Evolutionary conservation across 1,284 basidiomycete species (phyloP).

Genomic region (Ustilago loliicola): DNA sequence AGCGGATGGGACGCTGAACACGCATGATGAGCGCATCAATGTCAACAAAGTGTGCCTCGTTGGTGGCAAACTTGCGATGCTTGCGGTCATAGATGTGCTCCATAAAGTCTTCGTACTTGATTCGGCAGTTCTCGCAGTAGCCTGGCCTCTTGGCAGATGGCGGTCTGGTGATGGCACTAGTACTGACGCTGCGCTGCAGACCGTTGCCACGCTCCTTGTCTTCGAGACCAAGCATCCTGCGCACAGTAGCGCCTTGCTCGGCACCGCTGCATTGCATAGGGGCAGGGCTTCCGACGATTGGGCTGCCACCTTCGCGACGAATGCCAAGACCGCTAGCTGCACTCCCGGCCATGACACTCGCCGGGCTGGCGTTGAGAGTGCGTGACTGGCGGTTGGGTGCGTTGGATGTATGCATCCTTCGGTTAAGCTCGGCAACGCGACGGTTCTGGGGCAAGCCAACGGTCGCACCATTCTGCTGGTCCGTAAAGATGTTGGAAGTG

Average conservation of each 20-base stretch:
- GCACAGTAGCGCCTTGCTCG: conserved; percentile 52
- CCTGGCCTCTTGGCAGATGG: conserved; percentile 87
- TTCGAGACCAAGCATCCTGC: conserved; percentile 59
- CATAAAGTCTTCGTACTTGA: conserved; percentile 90
- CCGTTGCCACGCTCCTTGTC: conserved; percentile 27
- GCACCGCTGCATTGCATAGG: conserved; percentile 16
- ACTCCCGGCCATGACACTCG: conserved; percentile 49
- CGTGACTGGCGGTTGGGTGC: conserved; percentile 23
- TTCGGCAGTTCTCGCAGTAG: conserved; percentile 96
- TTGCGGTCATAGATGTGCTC: conserved; percentile 84
- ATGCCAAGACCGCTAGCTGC: conserved; percentile 46
- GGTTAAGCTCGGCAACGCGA: conserved; percentile 57
- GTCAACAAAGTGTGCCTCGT: conserved; percentile 83
- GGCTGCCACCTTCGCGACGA: conserved; percentile 40
- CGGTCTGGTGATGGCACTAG: conserved; percentile 36
- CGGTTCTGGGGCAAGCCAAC: conserved; percentile 56
- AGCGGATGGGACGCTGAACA: conserved; percentile 73
- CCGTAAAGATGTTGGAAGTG: conserved; percentile 75
- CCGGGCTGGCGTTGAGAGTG: conserved; percentile 42
- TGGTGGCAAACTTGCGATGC: conserved; percentile 87
- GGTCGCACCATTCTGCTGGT: conserved; percentile 39
- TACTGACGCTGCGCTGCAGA: conserved; percentile 52
- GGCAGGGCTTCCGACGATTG: conserved; percentile 23
- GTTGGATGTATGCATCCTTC: conserved; percentile 56
- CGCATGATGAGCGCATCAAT: conserved; percentile 84